These are phyloP conservation scores for Plasmodium inui DNA, from an alignment of 169 alveolate species.

Conservation along the genomic window DNA sequence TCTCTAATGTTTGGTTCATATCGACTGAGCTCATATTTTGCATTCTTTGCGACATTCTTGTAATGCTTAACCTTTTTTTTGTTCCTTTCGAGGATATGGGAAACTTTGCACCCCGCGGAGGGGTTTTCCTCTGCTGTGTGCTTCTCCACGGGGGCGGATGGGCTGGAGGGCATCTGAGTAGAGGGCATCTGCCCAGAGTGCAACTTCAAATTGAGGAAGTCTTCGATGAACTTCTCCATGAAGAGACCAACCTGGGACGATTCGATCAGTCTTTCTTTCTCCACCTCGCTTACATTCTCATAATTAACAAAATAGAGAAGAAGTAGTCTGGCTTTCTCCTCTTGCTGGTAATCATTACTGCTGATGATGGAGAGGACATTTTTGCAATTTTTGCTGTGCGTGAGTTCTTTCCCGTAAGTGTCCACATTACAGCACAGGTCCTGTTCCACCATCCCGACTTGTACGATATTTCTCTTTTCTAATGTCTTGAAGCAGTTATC, in stretches of 20 bases:
- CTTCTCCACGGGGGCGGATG: background rate
- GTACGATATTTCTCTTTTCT: constrained; percentile 75
- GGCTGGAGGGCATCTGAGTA: no score
- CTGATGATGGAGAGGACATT: constrained; percentile 43
- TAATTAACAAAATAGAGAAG: constrained; percentile 30
- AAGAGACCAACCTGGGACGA: constrained; percentile 79
- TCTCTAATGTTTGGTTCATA: constrained; percentile 68
- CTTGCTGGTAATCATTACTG: constrained; percentile 41
- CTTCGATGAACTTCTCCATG: constrained; percentile 59
- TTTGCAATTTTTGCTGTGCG: constrained; percentile 49
- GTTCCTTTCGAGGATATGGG: constrained; percentile 10
- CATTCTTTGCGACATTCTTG: constrained; percentile 23
- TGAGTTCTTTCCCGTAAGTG: constrained; percentile 80
- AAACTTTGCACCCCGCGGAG: background rate
- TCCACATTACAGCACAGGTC: constrained; percentile 85
- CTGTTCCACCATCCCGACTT: constrained; percentile 84
- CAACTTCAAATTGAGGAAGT: constrained; percentile 19
- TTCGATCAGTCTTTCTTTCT: constrained; percentile 64
- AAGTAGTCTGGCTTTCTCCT: constrained; percentile 57
- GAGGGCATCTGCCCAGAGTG: background rate
- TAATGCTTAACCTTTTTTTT: constrained; percentile 50
- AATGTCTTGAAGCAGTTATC: constrained; percentile 81
- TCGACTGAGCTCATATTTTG: constrained; percentile 53
- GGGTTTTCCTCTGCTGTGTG: background rate
- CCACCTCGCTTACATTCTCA: constrained; percentile 11